Evolutionary conservation across 768 basidiomycete genomes (phyloP), one percentile per base, ranked within the genome.

Genomic region (Cystofilobasidium ferigula): DNA sequence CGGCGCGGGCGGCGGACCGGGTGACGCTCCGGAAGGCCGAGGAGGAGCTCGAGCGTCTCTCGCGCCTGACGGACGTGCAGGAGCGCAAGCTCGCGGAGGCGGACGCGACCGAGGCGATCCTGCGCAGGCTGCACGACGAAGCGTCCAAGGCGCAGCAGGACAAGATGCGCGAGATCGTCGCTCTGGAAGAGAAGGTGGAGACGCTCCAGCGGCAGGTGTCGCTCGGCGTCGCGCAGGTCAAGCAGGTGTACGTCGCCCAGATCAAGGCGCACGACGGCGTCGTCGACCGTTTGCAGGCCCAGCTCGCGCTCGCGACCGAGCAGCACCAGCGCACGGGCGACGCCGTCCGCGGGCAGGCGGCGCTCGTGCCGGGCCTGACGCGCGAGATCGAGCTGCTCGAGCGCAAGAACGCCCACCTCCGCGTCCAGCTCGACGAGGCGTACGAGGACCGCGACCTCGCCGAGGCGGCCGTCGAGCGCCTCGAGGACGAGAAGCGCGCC

Each of bases 251-350:
- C 28, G 51, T 14, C 28, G 30, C 51, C 28, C 26, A 54, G 51
- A 54, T 54, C 20, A 22, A 18, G 18, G 16, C 51, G 51, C 28
- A 54, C 30, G 51, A 28, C 30, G 51, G 51, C 14, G 28, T 7
- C 28, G 51, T 54, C 51, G 51, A 54, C 28, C 18, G 18, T 13
- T 8, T 32, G 28, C 51, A 28, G 12, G 20, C 26, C 7, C 51
- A 54, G 28, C 18, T 54, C 51, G 30, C 8, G 28, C 30, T 54
- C 4, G 18, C 32, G 10, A 26, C 28, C 28, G 9, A 54, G 14
- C 51, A 54, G 30, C 51, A 54, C 30, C 51, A 54, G 30, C 51
- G 51, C 10, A 54, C 51, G 28, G 51, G 51, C 13, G 51, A 54
- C 51, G 51, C 7, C 28, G 30, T 54, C 13, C 26, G 51, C 28